phyloP scores from a whole-genome alignment of 192 early-diverging fungal species.

The Allomyces arbusculus region DNA sequence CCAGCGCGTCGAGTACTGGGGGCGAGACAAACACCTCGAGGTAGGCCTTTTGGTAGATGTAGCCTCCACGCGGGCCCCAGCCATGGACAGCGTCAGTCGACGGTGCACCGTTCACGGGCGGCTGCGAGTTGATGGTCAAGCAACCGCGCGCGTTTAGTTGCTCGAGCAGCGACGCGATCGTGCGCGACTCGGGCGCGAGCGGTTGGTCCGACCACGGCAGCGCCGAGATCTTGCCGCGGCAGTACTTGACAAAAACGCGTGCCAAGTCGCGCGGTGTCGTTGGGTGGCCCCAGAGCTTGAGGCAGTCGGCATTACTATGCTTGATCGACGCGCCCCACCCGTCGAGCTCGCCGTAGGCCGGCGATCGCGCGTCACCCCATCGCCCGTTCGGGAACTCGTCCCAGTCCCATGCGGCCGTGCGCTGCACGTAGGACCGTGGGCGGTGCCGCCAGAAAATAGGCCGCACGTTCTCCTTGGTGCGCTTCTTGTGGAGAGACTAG shows the following conservation, averaged over 20 bases:
- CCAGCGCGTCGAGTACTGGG: constrained; percentile 38
- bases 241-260: constrained; percentile 35
- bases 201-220: constrained; percentile 53
- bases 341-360: constrained; percentile 45
- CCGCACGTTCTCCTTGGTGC: constrained; percentile 84
- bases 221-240: constrained; percentile 27
- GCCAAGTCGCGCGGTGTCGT: constrained; percentile 15
- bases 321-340: constrained; percentile 55
- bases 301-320: constrained; percentile 27
- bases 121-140: constrained; percentile 90
- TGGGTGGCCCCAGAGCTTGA: constrained; percentile 46
- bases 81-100: constrained; percentile 58
- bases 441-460: constrained; percentile 99
- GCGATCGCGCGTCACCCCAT: constrained; percentile 92
- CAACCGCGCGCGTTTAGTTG: constrained; percentile 56
- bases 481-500: constrained; percentile 31
- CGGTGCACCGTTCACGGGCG: constrained; percentile 70
- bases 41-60: constrained; percentile 96
- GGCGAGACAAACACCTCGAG: constrained; percentile 83
- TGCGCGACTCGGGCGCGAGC: constrained; percentile 45
- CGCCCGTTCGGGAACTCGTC: constrained; percentile 98
- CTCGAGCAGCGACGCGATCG: constrained; percentile 46
- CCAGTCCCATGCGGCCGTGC: constrained; percentile 56
- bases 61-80: constrained; percentile 94
- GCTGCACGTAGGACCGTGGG: constrained; percentile 66